A percentile compares a stretch with the other conserved stretches of the same genome.
Conservation (phyloP, 306 rosid species). For the Lathyrus tuberosus region DNA sequence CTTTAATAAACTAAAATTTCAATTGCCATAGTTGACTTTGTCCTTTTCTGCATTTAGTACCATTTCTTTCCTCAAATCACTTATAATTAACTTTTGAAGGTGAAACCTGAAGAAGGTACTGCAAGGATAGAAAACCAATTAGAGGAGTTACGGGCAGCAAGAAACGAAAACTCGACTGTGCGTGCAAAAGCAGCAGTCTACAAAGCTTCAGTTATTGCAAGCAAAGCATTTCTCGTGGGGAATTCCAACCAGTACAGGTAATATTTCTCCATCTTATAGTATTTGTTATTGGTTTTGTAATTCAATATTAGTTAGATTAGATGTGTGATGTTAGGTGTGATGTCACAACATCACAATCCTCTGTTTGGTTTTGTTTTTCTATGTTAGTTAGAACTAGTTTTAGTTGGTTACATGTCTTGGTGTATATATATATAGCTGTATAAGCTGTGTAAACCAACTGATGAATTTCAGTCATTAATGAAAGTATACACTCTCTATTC, state of each 20-base stretch:
- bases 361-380: no score
- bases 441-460: no score
- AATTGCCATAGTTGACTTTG: background rate
- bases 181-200: slow-evolving; percentile 77
- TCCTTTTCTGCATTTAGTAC: slow-evolving; percentile 25
- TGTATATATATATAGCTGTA: no score
- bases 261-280: slow-evolving; percentile 32
- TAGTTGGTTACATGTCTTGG: no score
- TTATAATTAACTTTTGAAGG: slow-evolving; percentile 56
- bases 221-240: slow-evolving; percentile 68
- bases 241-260: slow-evolving; percentile 73
- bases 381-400: no score
- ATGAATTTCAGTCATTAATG: no score
- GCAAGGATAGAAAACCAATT: slow-evolving; percentile 75
- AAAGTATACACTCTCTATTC: no score
- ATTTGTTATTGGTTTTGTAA: no score
- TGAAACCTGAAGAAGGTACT: slow-evolving; percentile 87
- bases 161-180: slow-evolving; percentile 73
- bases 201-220: slow-evolving; percentile 75
- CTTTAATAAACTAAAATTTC: slow-evolving; percentile 14
- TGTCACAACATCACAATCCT: no score
- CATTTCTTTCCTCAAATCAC: slow-evolving; percentile 33
- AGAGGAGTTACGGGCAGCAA: slow-evolving; percentile 72
- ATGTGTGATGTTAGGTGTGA: no score
- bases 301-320: no score